Evolutionary conservation across 768 basidiomycete genomes (phyloP).

Genomic region (Lactarius vividus): DNA sequence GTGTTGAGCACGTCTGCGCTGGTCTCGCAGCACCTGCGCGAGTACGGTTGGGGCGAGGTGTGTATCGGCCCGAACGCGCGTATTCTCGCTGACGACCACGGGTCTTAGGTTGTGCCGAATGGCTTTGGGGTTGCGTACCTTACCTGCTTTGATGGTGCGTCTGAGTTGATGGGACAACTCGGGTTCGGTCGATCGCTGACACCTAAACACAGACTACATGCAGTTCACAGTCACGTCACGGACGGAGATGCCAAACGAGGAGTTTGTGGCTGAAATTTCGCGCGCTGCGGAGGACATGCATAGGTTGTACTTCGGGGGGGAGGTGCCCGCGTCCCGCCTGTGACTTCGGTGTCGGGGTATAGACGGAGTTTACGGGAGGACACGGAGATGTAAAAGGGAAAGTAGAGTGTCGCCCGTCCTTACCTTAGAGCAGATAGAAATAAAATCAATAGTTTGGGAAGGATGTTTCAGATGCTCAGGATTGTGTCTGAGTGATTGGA

Average conservation of each 20-base stretch:
- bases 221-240: constrained; percentile 88
- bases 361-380: not conserved
- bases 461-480: too few species aligned
- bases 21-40: constrained; percentile 78
- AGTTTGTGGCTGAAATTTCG: constrained; percentile 68
- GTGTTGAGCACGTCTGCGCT: constrained; percentile 87
- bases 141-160: constrained; percentile 79
- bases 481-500: not conserved
- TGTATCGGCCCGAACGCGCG: constrained; percentile 19
- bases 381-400: not conserved
- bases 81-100: not conserved
- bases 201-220: constrained; percentile 54
- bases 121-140: constrained; percentile 95
- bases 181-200: not conserved
- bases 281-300: constrained; percentile 68
- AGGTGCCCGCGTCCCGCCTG: constrained; percentile 18
- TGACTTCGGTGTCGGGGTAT: not conserved
- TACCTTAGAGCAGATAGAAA: too few species aligned
- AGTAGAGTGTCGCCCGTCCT: not conserved
- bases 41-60: constrained; percentile 93
- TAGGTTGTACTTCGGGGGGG: constrained; percentile 41
- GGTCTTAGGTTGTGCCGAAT: constrained; percentile 73
- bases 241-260: constrained; percentile 75
- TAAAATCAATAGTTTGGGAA: too few species aligned
- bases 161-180: not conserved